Conservation (phyloP, 139 green algal genomes). For the Astrephomene gubernaculifera region DNA sequence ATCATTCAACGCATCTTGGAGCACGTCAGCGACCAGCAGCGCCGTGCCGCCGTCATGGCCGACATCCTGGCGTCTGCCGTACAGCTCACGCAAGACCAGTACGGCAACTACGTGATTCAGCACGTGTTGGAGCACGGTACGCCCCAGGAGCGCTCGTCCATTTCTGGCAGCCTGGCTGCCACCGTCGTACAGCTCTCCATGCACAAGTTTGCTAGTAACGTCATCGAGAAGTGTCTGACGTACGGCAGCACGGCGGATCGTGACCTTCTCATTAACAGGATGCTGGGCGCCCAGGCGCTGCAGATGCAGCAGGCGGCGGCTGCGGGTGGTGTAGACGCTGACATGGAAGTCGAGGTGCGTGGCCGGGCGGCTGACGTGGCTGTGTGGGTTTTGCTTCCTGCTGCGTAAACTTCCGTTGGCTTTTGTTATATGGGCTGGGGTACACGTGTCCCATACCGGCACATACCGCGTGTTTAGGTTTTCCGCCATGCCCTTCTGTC, state of each 20-base stretch:
- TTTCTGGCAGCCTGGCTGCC: constrained; percentile 69
- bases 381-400: no score
- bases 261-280: constrained; percentile 75
- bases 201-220: constrained; percentile 97
- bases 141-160: constrained; percentile 44
- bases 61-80: constrained; percentile 48
- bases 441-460: no score
- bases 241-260: constrained; percentile 68
- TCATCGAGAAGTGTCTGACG: constrained; percentile 92
- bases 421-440: no score
- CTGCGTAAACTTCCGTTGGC: no score
- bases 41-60: constrained; percentile 52
- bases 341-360: constrained; percentile 46
- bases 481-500: not conserved
- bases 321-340: constrained; percentile 41
- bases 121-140: constrained; percentile 77
- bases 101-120: constrained; percentile 98
- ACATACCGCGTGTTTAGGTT: not conserved
- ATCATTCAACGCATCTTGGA: constrained; percentile 96
- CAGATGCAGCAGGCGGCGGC: constrained; percentile 13
- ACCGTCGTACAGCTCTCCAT: constrained; percentile 77
- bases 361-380: not conserved
- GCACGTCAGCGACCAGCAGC: constrained; percentile 72
- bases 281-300: constrained; percentile 62
- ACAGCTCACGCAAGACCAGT: constrained; percentile 86